Conservation (phyloP, 148 eudicot species). For the Fagopyrum tataricum region DNA sequence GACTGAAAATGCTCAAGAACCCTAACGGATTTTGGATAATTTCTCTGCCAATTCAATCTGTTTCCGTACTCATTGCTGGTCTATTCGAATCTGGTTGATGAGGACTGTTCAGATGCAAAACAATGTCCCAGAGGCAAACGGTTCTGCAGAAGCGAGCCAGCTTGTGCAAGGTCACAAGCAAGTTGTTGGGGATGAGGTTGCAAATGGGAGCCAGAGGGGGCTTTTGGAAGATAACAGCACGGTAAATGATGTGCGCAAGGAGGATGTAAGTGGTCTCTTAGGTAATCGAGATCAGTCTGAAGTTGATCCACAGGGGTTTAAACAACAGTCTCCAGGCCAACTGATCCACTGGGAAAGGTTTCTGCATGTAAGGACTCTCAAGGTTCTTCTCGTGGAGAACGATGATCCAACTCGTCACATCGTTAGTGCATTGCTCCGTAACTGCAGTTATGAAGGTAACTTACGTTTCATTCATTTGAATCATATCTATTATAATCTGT, state of each 20-base stretch:
- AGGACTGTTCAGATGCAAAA: constrained; percentile 32
- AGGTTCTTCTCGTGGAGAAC: constrained; percentile 65
- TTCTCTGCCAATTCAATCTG: constrained; percentile 21
- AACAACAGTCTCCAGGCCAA: constrained; percentile 33
- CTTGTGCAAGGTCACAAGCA: background rate
- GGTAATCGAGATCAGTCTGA: constrained; percentile 20
- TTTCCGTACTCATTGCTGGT: constrained; percentile 28
- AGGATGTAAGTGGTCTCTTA: constrained; percentile 18
- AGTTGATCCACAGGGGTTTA: constrained; percentile 22
- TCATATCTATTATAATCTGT: background rate
- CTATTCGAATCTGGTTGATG: constrained; percentile 54
- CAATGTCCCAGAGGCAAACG: constrained; percentile 30
- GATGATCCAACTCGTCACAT: constrained; percentile 82
- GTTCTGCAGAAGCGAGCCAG: background rate
- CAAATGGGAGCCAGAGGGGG: constrained; percentile 33
- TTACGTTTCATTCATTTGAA: background rate
- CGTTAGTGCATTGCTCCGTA: constrained; percentile 69
- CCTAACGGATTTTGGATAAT: constrained; percentile 22
- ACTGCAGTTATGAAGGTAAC: constrained; percentile 82
- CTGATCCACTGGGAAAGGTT: constrained; percentile 64
- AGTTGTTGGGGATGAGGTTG: constrained; percentile 28
- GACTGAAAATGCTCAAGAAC: constrained; percentile 37
- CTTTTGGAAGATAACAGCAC: constrained; percentile 39
- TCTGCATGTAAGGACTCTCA: constrained; percentile 57
- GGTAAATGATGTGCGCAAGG: constrained; percentile 23